phyloP scores from a whole-genome alignment of 169 alveolate genomes.

The Amoebophrya sp. region DNA sequence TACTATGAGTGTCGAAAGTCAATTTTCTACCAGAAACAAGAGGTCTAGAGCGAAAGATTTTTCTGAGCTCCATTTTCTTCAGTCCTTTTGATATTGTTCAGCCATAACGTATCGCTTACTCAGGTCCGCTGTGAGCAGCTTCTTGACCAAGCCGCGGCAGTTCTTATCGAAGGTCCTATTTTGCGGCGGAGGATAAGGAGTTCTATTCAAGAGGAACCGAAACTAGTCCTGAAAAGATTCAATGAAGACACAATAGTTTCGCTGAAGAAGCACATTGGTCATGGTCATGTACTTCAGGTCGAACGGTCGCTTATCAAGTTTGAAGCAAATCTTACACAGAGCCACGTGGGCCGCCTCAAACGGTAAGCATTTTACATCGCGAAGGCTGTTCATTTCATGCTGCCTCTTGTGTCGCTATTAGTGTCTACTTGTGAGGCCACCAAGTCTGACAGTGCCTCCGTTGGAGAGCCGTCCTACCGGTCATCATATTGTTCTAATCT shows the following conservation, averaged over 20 bases:
- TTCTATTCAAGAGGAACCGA: background rate
- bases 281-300: background rate
- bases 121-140: slow-evolving; percentile 82
- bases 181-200: background rate
- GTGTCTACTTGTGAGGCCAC: too few species aligned
- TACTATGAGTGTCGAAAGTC: background rate
- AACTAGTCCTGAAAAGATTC: background rate
- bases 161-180: slow-evolving; percentile 1
- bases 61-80: slow-evolving; percentile 5
- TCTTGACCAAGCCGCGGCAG: slow-evolving; percentile 64
- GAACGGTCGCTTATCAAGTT: background rate
- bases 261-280: background rate
- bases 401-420: too few species aligned
- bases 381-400: too few species aligned
- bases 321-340: background rate
- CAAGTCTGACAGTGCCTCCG: too few species aligned
- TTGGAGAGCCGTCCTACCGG: too few species aligned
- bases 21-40: background rate
- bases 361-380: background rate
- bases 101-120: slow-evolving; percentile 92
- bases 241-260: background rate
- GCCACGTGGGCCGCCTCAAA: background rate
- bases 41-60: background rate
- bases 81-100: slow-evolving; percentile 77
- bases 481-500: too few species aligned